Evolutionary conservation across 1,284 basidiomycete species (phyloP).

Genomic region (Irpex rosettiformis): DNA sequence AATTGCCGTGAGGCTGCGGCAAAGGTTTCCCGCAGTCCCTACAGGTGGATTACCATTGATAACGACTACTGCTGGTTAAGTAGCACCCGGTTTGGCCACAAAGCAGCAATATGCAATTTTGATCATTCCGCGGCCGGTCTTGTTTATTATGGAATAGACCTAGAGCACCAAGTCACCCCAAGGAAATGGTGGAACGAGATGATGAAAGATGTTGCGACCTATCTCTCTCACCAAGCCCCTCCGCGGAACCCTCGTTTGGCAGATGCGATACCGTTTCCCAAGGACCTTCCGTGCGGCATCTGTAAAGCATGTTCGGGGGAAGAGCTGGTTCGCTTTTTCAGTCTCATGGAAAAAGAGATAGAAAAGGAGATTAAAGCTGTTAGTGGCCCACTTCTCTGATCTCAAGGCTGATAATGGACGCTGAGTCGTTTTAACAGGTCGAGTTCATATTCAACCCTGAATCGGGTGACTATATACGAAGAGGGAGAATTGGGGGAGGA

Average conservation of each 20-base stretch:
- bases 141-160: not conserved
- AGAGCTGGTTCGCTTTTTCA: not conserved
- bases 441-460: not conserved
- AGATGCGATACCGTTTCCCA: not conserved
- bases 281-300: not conserved
- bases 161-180: not conserved
- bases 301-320: not conserved
- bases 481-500: too few relatives aligned
- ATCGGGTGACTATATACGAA: too few relatives aligned
- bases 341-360: not conserved
- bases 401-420: too few relatives aligned
- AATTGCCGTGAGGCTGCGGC: not conserved
- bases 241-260: not conserved
- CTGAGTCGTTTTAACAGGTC: not conserved
- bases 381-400: not conserved
- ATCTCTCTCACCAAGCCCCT: not conserved
- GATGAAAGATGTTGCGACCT: not conserved
- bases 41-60: not conserved
- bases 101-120: not conserved
- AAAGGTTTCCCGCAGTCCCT: not conserved
- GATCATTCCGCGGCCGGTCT: not conserved
- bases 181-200: not conserved
- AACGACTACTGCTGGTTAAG: not conserved
- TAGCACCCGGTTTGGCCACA: not conserved
- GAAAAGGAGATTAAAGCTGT: not conserved